Base-by-base conservation (phyloP, 1,284 basidiomycete genomes). In the Rhizopogon parksii region DNA sequence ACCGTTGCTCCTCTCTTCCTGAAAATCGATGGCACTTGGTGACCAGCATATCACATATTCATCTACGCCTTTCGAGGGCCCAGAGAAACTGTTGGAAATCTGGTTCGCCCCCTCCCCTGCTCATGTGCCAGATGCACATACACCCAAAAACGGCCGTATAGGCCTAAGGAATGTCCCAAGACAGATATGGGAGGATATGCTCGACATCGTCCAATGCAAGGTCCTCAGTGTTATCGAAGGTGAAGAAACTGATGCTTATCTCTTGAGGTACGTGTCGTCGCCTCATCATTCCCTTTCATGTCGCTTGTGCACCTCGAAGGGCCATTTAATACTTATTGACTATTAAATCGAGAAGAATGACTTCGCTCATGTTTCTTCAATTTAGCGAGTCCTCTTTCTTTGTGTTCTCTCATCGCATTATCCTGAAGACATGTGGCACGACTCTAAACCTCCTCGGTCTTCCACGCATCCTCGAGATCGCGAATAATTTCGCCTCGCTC, bases 341-440 rank as follows among this genome's bases (percentile, higher is more conserved):
- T n/a, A 38, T 45, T 36, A 3, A 36, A 36, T 36, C 6, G 4
- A 35, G 15, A 34, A 45, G 42, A 21, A 21, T 12, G 12, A 34
- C 17, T 32, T 45, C 30, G 42, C 42, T 57, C 40, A 36, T 51
- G 50, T 47, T 54, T 50, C 32, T 54, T 34, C 19, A 45, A 45
- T 45, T 45, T 67, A 98, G 95, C 74, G 96, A 99, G 80, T 98
- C 95, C 0, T 97, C 95, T 45, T 80, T 99, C 60, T 96, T 99
- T 65, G 85, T 99, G 55, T 95, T 90, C 45, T 85, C 95, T 2
- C 95, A 99, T 73, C 88, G 94, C 58, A 78, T 99, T 57, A 98
- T 99, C 61, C 82, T 99, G 64, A 99, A 99, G 74, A 99, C 96
- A 8, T 99, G 96, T 68, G 96, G 96, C 14, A 99, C 96, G 1